phyloP scores from a whole-genome alignment of 768 basidiomycete genomes.

The Leccinum truebloodii region DNA sequence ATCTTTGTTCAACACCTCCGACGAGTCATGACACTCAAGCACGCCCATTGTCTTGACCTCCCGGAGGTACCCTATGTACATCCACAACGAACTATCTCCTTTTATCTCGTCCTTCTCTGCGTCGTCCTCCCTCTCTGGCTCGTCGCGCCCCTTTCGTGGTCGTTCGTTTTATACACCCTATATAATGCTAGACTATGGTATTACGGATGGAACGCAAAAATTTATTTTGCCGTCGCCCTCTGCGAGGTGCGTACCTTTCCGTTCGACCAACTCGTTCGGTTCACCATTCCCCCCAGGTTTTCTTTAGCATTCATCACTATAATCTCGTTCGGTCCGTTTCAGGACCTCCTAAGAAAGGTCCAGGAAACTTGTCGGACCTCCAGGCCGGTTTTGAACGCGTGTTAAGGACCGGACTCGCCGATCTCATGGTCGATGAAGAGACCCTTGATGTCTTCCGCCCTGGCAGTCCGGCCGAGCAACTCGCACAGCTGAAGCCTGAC shows the following conservation, averaged over 20 bases:
- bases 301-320: conserved; percentile 69
- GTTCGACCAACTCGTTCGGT: background rate
- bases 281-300: conserved; percentile 43
- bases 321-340: conserved; percentile 51
- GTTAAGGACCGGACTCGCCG: conserved; percentile 63
- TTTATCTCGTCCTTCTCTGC: conserved; percentile 57
- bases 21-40: conserved; percentile 1
- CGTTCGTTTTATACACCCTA: conserved; percentile 52
- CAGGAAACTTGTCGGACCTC: conserved; percentile 56
- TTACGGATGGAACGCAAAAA: conserved; percentile 39
- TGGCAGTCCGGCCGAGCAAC: conserved; percentile 60
- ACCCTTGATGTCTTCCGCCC: conserved; percentile 49
- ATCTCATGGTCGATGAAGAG: conserved; percentile 57
- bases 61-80: conserved; percentile 41
- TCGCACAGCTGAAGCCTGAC: conserved; percentile 54
- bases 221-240: conserved; percentile 50
- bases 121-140: conserved; percentile 67
- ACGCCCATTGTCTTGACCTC: background rate
- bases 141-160: conserved; percentile 64
- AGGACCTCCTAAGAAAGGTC: conserved; percentile 43
- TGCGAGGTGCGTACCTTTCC: conserved; percentile 50
- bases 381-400: conserved; percentile 60
- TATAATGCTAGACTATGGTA: conserved; percentile 43
- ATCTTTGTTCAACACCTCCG: background rate
- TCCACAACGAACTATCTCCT: conserved; percentile 47